Base-by-base conservation (phyloP, 345 rosid genomes). In the Limnanthes douglasii region DNA sequence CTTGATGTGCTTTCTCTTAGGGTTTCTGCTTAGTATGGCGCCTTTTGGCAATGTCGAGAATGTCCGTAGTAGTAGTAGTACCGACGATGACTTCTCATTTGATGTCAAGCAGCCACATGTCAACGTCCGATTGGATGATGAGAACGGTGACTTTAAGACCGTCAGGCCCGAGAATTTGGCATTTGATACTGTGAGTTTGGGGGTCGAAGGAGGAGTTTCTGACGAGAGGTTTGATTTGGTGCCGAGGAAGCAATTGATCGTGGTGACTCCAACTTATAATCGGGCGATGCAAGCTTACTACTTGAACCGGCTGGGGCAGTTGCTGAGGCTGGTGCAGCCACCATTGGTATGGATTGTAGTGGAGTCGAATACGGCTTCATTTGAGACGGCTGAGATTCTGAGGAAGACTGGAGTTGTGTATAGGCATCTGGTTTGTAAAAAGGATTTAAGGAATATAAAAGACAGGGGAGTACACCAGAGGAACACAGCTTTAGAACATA, bases 281-380 rank as follows among this genome's bases (percentile, higher is more conserved):
- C 62, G 95, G 29, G 93, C 75, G 26, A 39, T 65, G 52, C 97
- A 88, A 50, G 93, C 74, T 2, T 88, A 73, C 43, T 76, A 59
- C 44, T 53, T 88, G 47, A 76, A 58, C 51, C 69, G 93, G 52
- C 27, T 88, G 37, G 90, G 75, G 37, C 97, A 88, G 39, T 68
- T 73, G 17, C 42, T 88, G 64, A 68, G 76, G 62, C 68, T 83
- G 9, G 90, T 79, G 45, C 64, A 54, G 43, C 75, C 86, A 11
- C 97, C 97, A 14, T 11, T 88, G 29, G 53, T 88, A 45, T 88
- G 97, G 97, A 68, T 88, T 21, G 95, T 83, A 57, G 97, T 83
- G 44, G 97, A 88, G 53, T 68, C 60, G 33, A 66, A 65, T 21
- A 42, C 46, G 5, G 86, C 78, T 16, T 69, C 95, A 11, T 45